Evolutionary conservation across 768 basidiomycete genomes (phyloP), one percentile per base, ranked within the genome.

Genomic region (Auricularia sp.): DNA sequence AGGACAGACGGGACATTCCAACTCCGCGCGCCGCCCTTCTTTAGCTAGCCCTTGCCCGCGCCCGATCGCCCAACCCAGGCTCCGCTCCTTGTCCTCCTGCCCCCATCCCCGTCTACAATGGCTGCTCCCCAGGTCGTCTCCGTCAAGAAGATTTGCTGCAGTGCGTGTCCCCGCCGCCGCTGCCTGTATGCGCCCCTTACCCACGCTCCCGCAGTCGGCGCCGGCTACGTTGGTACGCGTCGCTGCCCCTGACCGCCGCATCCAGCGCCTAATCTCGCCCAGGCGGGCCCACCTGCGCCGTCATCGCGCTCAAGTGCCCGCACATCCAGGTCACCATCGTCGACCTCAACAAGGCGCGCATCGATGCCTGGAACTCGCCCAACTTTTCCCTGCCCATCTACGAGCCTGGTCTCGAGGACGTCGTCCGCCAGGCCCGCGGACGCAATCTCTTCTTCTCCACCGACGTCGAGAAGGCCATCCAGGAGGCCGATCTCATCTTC

Each of bases 391-490:
- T 99, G 21, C 97, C 97, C 61, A 99, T 99, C 75, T 99, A 97
- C 75, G 97, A 99, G 74, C 97, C 97, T 4, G 96, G 97, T 59
- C 86, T 99, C 10, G 92, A 85, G 66, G 93, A 88, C 36, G 92
- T 98, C 68, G 91, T 99, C 69, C 87, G 87, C 72, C 74, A 84
- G 70, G 87, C 91, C 44, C 87, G 97, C 59, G 96, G 93, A 35
- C 87, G 87, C 76, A 99, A 99, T 78, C 86, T 99, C 68, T 97
- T 97, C 80, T 98, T 99, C 83, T 90, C 89, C 51, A 95, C 93
- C 59, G 87, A 98, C 68, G 91, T 98, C 68, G 92, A 97, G 76
- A 87, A 87, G 74, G 93, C 82, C 66, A 97, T 99, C 73, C 83
- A 79, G 68, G 95, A 96, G 77, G 96, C 97, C 39, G 94, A 99